These are phyloP conservation scores for Carex littledalei DNA, from an alignment of 176 grass and related monocot species.

Conservation along the genomic window DNA sequence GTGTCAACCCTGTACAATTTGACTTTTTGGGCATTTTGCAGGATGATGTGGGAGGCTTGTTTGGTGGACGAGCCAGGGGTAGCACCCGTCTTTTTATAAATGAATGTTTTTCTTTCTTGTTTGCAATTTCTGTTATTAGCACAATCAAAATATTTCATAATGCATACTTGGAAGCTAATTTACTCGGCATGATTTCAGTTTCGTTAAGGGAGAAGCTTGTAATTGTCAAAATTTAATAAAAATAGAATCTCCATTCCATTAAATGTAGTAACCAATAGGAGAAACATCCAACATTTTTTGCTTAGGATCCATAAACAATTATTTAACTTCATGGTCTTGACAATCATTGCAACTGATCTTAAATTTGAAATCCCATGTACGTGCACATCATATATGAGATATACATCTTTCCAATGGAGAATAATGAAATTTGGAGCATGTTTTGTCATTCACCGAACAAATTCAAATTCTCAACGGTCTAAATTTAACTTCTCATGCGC, in stretches of 20 bases:
- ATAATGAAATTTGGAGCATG: neutral
- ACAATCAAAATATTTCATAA: neutral
- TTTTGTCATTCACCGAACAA: neutral
- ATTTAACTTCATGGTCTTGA: neutral
- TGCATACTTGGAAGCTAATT: neutral
- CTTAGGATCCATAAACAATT: neutral
- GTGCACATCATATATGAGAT: neutral
- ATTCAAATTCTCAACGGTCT: neutral
- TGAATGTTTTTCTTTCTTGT: neutral
- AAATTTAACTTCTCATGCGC: neutral
- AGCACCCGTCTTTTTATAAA: neutral
- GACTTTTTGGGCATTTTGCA: neutral
- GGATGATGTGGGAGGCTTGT: neutral
- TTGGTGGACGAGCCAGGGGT: neutral
- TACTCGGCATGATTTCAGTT: neutral
- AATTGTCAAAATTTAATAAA: neutral
- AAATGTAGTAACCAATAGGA: neutral
- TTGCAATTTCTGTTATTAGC: neutral
- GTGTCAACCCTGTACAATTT: neutral
- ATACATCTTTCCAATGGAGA: neutral
- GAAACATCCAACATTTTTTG: neutral
- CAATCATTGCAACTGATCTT: neutral
- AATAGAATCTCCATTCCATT: neutral
- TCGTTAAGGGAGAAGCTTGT: neutral
- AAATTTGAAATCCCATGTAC: neutral